Evolutionary conservation across 1,139 yeast species (phyloP).

Genomic region (Debaryomyces fabryi): DNA sequence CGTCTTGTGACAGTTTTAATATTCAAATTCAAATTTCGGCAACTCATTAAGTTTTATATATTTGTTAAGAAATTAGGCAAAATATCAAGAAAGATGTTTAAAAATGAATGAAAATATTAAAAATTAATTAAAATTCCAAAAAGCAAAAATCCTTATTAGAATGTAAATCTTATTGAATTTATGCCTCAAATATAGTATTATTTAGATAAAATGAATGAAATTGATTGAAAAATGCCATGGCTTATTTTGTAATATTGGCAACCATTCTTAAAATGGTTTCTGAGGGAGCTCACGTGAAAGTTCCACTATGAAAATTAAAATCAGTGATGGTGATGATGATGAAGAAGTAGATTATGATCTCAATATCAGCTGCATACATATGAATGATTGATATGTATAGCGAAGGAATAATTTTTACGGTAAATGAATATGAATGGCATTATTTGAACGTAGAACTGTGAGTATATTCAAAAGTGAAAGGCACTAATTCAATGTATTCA

Average conservation of each 20-base stretch:
- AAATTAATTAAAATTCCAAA: neutral
- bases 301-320: neutral
- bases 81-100: neutral
- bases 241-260: neutral
- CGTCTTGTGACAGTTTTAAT: constrained; percentile 24
- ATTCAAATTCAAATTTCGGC: constrained; percentile 26
- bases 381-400: neutral
- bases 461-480: constrained; percentile 9
- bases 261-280: neutral
- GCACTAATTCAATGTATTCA: neutral
- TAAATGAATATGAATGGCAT: constrained; percentile 10
- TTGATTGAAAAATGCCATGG: neutral
- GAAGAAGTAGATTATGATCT: neutral
- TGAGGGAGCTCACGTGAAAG: neutral
- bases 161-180: neutral
- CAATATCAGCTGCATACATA: neutral
- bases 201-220: neutral
- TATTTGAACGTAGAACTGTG: constrained; percentile 18
- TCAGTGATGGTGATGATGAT: neutral
- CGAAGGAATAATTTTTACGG: neutral
- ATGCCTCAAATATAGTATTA: neutral
- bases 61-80: neutral
- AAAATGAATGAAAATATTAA: constrained; percentile 1
- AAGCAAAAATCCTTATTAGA: neutral
- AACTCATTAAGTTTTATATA: neutral